Conservation (phyloP, 2,329 filamentous ascomycete species). For the Didymella pinodella region DNA sequence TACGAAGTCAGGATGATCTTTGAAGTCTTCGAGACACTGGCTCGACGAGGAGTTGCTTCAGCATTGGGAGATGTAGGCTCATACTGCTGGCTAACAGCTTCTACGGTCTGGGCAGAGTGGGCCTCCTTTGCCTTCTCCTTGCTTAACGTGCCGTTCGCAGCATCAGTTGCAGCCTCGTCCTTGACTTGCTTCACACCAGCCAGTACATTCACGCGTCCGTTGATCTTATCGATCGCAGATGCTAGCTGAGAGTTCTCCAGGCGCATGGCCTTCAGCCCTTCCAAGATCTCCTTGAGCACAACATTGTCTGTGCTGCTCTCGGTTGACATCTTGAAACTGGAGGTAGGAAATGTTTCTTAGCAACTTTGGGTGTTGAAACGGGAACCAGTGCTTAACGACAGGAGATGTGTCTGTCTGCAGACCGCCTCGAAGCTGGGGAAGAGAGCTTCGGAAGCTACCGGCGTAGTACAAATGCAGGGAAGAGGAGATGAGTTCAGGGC, state of each 20-base stretch:
- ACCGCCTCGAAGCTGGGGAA: slow-evolving; percentile 11
- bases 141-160: slow-evolving; percentile 32
- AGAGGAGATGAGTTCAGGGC: background rate
- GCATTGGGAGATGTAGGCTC: slow-evolving; percentile 44
- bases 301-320: slow-evolving; percentile 44
- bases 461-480: slow-evolving; percentile 22
- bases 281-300: slow-evolving; percentile 64
- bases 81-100: slow-evolving; percentile 53
- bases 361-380: slow-evolving; percentile 12
- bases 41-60: slow-evolving; percentile 48
- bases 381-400: slow-evolving; percentile 5
- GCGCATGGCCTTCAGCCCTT: slow-evolving; percentile 63
- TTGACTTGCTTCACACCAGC: slow-evolving; percentile 65
- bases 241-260: slow-evolving; percentile 64
- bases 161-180: slow-evolving; percentile 55
- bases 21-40: slow-evolving; percentile 59
- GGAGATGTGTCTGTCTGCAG: slow-evolving; percentile 10
- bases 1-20: slow-evolving; percentile 82
- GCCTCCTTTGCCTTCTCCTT: slow-evolving; percentile 45
- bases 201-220: slow-evolving; percentile 67
- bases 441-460: slow-evolving; percentile 20
- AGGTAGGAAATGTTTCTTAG: slow-evolving; percentile 8
- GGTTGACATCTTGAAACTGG: slow-evolving; percentile 38
- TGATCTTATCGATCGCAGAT: slow-evolving; percentile 66
- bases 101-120: slow-evolving; percentile 45